Base-by-base conservation (phyloP, 176 grass and related monocot genomes). In the Oryza longistaminata region DNA sequence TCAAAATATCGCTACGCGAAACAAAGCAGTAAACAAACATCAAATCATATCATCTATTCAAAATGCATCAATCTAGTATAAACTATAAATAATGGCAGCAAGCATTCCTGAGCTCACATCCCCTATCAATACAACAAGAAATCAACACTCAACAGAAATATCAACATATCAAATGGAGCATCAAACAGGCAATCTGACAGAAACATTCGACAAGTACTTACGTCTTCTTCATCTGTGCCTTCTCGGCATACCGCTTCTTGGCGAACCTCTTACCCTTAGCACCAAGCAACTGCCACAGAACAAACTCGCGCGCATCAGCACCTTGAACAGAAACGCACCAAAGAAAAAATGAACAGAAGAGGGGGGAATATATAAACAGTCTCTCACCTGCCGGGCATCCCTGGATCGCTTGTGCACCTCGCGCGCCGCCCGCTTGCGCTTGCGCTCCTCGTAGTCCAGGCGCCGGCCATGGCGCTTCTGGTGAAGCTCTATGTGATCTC, bases 151-250 rank as follows among this genome's bases (percentile, higher is more conserved):
- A 15, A 49, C 13, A 49, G 46, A 50, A 74, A 15, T 11, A 75
- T 19, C 44, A 6, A n/a, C 1, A 46, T 9, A 80, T 24, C 31
- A 81, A 66, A 1, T 15, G 27, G 14, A 35, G 3, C 9, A 83
- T 26, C 16, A n/a, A 75, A 64, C 19, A 12, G n/a, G 4, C 42
- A 68, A 68, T 2, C 62, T 9, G 64, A 67, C 24, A 68, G 11
- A 74, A 78, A 39, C 37, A 82, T 58, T 60, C 44, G 6, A 53
- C 27, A 74, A 60, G 10, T 31, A 68, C 90, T 92, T 98, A 98
- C 95, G 91, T 97, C 82, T 88, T 97, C 87, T 97, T 98, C 95
- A 98, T 77, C 80, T 91, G 81, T 7, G 91, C 95, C 93, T 98
- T 95, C 87, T 98, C 93, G 2, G 89, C 80, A 76, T 98, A 98